Percentiles rank a stretch among this genome's conserved stretches.
Conservation (phyloP, 140 eudicot genomes). For the Stevia rebaudiana region DNA sequence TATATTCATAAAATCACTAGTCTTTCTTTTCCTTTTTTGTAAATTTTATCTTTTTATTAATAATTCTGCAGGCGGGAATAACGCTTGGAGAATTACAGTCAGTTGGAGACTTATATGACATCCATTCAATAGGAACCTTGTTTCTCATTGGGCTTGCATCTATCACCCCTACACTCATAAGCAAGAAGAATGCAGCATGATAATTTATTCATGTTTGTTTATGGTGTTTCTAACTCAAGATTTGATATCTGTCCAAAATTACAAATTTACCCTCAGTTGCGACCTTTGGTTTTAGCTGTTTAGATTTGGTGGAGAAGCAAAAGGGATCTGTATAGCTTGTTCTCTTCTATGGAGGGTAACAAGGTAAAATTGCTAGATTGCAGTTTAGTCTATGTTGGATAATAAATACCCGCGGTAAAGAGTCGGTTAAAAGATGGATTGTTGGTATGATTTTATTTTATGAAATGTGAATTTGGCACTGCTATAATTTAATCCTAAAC, state of each 20-base stretch:
- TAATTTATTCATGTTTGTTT: not conserved
- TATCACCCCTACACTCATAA: constrained; percentile 62
- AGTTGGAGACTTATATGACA: constrained; percentile 63
- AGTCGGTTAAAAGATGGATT: constrained; percentile 15
- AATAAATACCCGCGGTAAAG: constrained; percentile 10
- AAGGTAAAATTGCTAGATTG: constrained; percentile 7
- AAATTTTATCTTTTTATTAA: not conserved
- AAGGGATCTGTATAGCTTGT: constrained; percentile 13
- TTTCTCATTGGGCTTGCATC: constrained; percentile 66
- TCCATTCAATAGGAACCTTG: constrained; percentile 61
- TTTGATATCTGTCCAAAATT: constrained; percentile 23
- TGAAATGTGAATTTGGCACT: constrained; percentile 4
- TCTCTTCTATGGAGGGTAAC: constrained; percentile 20
- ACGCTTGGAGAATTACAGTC: constrained; percentile 76
- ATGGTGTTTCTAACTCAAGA: not conserved
- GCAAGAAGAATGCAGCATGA: constrained; percentile 43
- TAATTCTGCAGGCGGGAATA: constrained; percentile 60
- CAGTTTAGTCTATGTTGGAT: constrained; percentile 19
- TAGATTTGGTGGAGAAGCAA: constrained; percentile 9
- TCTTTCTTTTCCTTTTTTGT: not conserved
- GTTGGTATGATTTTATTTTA: constrained; percentile 6
- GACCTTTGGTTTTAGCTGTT: constrained; percentile 13
- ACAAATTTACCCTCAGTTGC: constrained; percentile 4
- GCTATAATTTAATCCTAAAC: no score
- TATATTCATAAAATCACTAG: not conserved